phyloP scores from a whole-genome alignment of 1,139 yeast genomes.

The Yamadazyma friedrichii region DNA sequence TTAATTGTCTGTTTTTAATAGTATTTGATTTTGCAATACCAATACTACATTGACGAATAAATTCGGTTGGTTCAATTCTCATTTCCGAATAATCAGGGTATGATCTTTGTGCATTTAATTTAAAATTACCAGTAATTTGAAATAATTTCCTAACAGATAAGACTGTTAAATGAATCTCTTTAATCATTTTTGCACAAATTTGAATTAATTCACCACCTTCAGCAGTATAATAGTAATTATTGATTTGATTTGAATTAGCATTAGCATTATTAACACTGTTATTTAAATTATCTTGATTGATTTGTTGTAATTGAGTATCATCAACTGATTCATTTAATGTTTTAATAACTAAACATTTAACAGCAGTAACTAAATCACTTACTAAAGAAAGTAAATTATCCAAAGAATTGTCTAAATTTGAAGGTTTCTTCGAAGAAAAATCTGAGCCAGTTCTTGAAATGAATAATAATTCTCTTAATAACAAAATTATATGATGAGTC shows the following conservation, averaged over 20 bases:
- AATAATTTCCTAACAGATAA: constrained; percentile 40
- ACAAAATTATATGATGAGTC: constrained; percentile 64
- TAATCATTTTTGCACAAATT: constrained; percentile 64
- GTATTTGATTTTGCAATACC: constrained; percentile 54
- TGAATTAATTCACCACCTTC: constrained; percentile 68
- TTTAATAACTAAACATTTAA: constrained; percentile 59
- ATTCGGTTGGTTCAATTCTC: constrained; percentile 60
- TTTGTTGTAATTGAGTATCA: constrained; percentile 15
- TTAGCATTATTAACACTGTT: background rate
- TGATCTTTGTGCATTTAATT: constrained; percentile 59
- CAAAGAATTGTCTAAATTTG: constrained; percentile 53
- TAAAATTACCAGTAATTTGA: constrained; percentile 70
- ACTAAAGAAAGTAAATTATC: constrained; percentile 60
- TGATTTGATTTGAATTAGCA: constrained; percentile 7
- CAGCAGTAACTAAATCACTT: constrained; percentile 63
- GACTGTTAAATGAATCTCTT: constrained; percentile 51
- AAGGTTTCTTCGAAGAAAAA: constrained; percentile 39
- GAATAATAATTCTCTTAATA: constrained; percentile 62
- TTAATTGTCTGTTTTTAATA: constrained; percentile 24
- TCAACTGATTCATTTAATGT: constrained; percentile 44
- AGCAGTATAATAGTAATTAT: constrained; percentile 53
- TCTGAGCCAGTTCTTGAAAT: constrained; percentile 58
- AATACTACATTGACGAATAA: constrained; percentile 58
- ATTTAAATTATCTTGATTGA: constrained; percentile 3
- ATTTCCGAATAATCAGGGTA: constrained; percentile 70